Base-by-base conservation (phyloP, 202 grass and related monocot species). In the Cymbopogon flexuosus region DNA sequence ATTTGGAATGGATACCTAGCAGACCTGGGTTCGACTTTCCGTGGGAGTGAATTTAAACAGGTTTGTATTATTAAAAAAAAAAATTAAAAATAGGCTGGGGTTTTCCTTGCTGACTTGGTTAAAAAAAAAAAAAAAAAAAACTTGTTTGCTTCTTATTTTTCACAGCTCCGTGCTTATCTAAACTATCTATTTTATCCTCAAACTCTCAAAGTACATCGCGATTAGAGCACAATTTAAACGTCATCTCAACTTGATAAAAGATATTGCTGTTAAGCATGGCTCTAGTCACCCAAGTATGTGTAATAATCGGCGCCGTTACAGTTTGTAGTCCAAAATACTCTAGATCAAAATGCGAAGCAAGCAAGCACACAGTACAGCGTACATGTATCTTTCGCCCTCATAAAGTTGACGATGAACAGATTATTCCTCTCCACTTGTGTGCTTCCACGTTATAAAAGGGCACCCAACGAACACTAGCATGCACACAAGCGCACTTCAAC, bases 391-490 rank as follows among this genome's bases (percentile, higher is more conserved):
- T 27, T 67, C 61, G 10, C 68, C 57, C 42, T 46, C 47, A 8
- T 12, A 19, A 60, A 62, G 24, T 29, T 30, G 24, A 29, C 1
- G 23, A 21, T 18, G 39, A 47, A 27, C 14, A 81, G 2, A 68
- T 80, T 61, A 67, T 67, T 67, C 62, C 62, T 1, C 36, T 49
- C 24, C 24, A 58, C 61, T 67, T 19, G 3, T 59, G 60, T 61
- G 34, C 29, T 23, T 47, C 14, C 47, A 74, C 62, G 3, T 64
- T 81, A 86, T 68, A 81, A 86, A 86, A 81, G 2, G 19, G 5
- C 46, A 37, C 65, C 5, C n/a, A 18, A 45, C 11, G 61, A 49
- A 35, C 23, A 16, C 1, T 61, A 14, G 13, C 79, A 47, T 40
- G 6, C 56, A 0, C 6, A 54, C 54, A 22, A 58, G 3, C 54